Conservation (phyloP, 495 filamentous ascomycete species). For the Annulohypoxylon nitens region DNA sequence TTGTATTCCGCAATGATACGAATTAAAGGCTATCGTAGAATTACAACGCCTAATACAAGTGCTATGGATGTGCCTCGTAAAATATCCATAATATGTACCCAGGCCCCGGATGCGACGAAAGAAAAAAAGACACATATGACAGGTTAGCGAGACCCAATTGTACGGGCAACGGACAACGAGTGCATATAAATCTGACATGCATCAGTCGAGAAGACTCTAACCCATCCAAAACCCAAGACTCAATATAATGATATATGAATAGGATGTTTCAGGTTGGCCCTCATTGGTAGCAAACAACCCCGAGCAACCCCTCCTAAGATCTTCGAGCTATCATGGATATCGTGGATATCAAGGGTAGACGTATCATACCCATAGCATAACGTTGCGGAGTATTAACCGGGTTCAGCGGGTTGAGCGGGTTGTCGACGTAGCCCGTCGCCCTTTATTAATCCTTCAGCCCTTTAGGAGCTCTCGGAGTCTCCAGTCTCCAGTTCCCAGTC, state of each 20-base stretch:
- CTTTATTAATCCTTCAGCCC: neutral
- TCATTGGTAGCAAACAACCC: constrained; percentile 38
- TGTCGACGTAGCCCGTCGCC: neutral
- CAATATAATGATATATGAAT: constrained; percentile 34
- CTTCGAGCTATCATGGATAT: constrained; percentile 23
- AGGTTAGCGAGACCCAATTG: constrained; percentile 9
- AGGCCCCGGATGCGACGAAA: neutral
- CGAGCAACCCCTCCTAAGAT: constrained; percentile 26
- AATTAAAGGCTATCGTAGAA: constrained; percentile 7
- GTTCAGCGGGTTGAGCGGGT: neutral
- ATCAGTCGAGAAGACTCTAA: constrained; percentile 1
- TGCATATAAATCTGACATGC: constrained; percentile 25
- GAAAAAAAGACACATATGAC: constrained; percentile 2
- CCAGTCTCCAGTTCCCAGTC: neutral
- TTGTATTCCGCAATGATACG: neutral
- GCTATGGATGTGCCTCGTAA: neutral
- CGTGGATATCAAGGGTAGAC: neutral
- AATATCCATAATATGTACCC: constrained; percentile 10
- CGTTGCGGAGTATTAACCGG: constrained; percentile 34
- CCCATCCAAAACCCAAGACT: constrained; percentile 18
- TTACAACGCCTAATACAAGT: neutral
- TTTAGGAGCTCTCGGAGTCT: neutral
- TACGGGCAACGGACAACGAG: constrained; percentile 18
- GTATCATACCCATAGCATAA: neutral
- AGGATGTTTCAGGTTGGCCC: constrained; percentile 37